phyloP scores from a whole-genome alignment of 176 grass and related monocot genomes.

The Urochloa ruziziensis region DNA sequence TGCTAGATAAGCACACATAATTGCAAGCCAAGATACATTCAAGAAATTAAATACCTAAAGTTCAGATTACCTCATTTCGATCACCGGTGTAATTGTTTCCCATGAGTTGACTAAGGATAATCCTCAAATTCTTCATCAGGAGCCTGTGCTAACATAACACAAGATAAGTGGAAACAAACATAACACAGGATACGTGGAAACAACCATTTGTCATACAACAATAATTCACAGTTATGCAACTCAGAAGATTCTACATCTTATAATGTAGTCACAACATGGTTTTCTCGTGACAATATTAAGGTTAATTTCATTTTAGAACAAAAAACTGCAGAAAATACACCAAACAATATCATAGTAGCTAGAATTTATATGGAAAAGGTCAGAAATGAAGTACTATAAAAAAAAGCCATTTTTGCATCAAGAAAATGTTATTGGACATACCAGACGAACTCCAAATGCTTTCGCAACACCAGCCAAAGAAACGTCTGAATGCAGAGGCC shows the following conservation, averaged over 20 bases:
- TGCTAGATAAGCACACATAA: constrained; percentile 22
- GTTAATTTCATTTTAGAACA: constrained; percentile 12
- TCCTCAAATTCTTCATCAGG: constrained; percentile 99
- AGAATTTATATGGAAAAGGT: not conserved
- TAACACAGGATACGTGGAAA: constrained; percentile 19
- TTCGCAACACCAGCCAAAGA: constrained; percentile 86
- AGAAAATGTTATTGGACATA: constrained; percentile 27
- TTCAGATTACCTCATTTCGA: constrained; percentile 73
- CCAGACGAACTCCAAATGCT: constrained; percentile 99
- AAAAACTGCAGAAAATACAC: constrained; percentile 22
- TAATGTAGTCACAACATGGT: not conserved
- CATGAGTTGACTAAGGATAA: constrained; percentile 84
- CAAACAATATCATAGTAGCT: not conserved
- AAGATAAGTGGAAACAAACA: constrained; percentile 32
- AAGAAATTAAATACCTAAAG: constrained; percentile 17
- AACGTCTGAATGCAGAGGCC: constrained; percentile 92
- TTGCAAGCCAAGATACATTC: constrained; percentile 1
- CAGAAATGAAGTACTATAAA: not conserved
- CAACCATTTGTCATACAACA: not conserved
- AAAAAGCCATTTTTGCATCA: not conserved
- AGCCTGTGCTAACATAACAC: constrained; percentile 60
- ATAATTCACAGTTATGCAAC: constrained; percentile 20
- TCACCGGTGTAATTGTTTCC: constrained; percentile 79
- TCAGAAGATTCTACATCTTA: constrained; percentile 22
- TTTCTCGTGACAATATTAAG: constrained; percentile 14